Percentiles rank a stretch among this genome's conserved stretches.
These are phyloP conservation scores for Trichothecium sympodiale DNA, from an alignment of 2,329 filamentous ascomycete species.

Conservation along the genomic window DNA sequence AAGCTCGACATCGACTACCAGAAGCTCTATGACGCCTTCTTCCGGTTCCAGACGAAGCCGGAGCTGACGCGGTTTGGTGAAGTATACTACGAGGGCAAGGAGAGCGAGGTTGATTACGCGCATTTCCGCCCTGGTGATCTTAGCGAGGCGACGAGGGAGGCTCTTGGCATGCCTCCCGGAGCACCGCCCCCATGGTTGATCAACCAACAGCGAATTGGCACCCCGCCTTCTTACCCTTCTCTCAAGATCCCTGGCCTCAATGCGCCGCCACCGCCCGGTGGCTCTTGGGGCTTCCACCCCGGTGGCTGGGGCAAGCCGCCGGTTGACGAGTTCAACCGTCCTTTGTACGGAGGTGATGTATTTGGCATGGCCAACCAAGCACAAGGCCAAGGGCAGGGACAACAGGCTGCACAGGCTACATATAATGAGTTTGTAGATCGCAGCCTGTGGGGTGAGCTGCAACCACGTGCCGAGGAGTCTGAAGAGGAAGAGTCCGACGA, in stretches of 20 bases:
- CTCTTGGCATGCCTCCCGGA: slow-evolving; percentile 84
- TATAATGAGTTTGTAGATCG: slow-evolving; percentile 71
- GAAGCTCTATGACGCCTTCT: slow-evolving; percentile 96
- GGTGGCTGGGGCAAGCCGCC: slow-evolving; percentile 95
- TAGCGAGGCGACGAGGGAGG: slow-evolving; percentile 81
- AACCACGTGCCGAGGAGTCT: slow-evolving; percentile 65
- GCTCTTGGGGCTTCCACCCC: slow-evolving; percentile 88
- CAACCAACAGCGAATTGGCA: slow-evolving; percentile 88
- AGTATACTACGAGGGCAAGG: slow-evolving; percentile 99
- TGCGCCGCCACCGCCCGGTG: slow-evolving; percentile 79
- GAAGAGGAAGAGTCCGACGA: slow-evolving; percentile 66
- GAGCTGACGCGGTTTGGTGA: slow-evolving; percentile 89
- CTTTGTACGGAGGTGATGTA: slow-evolving; percentile 87
- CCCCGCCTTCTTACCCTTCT: slow-evolving; percentile 90
- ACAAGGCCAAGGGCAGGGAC: slow-evolving; percentile 19
- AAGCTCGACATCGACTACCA: slow-evolving; percentile 98
- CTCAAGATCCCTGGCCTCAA: slow-evolving; percentile 91
- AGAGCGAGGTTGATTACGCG: slow-evolving; percentile 88
- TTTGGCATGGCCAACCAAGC: slow-evolving; percentile 57
- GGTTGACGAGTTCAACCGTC: slow-evolving; percentile 83
- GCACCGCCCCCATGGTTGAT: slow-evolving; percentile 95
- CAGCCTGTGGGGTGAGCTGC: slow-evolving; percentile 84
- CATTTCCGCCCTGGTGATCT: slow-evolving; percentile 85
- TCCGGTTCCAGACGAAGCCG: slow-evolving; percentile 94
- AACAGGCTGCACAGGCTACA: slow-evolving; percentile 25